These are phyloP conservation scores for Fusarium sp. DNA, from an alignment of 2,329 filamentous ascomycete genomes.

Conservation along the genomic window DNA sequence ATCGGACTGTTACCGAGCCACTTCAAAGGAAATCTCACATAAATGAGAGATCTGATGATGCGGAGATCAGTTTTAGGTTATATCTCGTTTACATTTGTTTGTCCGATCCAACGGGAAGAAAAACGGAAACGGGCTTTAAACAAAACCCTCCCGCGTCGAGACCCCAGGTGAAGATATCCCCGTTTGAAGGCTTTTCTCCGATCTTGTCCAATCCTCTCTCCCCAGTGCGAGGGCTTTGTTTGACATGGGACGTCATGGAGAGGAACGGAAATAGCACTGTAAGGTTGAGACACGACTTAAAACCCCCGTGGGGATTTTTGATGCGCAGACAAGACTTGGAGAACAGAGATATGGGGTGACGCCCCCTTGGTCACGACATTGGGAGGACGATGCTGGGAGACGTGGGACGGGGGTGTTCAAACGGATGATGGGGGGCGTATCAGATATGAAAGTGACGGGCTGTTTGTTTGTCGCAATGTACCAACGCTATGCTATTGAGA, in stretches of 20 bases:
- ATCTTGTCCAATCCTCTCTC: conserved; percentile 10
- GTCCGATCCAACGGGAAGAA: conserved; percentile 25
- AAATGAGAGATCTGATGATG: conserved; percentile 1
- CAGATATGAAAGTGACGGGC: background rate
- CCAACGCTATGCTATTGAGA: background rate
- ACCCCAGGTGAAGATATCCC: conserved; percentile 1
- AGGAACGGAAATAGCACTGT: conserved; percentile 39
- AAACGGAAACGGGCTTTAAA: conserved; percentile 18
- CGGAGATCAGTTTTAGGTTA: conserved; percentile 22
- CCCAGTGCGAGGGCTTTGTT: conserved; percentile 11
- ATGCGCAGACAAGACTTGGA: background rate
- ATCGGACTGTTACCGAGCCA: conserved; percentile 22
- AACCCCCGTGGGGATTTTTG: conserved; percentile 21
- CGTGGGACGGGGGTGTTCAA: conserved; percentile 43
- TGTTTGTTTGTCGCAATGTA: background rate
- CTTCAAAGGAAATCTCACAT: background rate
- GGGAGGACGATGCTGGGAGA: conserved; percentile 37
- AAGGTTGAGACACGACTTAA: conserved; percentile 19
- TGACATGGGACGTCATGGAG: conserved; percentile 30
- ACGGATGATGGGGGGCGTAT: conserved; percentile 33
- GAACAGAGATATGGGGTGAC: conserved; percentile 1
- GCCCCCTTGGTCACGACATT: conserved; percentile 41
- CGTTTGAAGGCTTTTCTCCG: conserved; percentile 15
- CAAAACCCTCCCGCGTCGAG: conserved; percentile 34
- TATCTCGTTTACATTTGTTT: conserved; percentile 35